Evolutionary conservation across 2,329 filamentous ascomycete species (phyloP), one percentile per base, ranked within the genome.

Genomic region (Thelonectria rubi): DNA sequence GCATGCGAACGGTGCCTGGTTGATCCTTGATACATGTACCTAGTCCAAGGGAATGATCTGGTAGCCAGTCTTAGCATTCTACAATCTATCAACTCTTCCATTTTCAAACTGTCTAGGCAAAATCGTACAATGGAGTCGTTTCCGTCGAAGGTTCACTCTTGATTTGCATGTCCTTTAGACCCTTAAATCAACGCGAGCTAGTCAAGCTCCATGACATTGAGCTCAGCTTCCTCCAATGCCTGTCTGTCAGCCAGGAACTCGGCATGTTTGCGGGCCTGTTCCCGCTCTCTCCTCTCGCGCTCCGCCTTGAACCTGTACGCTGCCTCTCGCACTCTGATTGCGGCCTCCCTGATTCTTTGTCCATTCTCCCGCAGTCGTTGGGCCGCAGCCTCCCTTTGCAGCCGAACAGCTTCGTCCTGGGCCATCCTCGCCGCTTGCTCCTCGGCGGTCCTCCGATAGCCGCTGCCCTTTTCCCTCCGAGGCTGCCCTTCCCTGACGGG

Each of bases 241-340:
- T 14, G 49, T 12, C 37, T 49, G 15, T 49, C 45, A 1, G 45
- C 54, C 6, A 40, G 18, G 34, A 42, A 42, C 24, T 40, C 34
- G 8, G 45, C 45, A 43, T 42, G 32, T n/a, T 43, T 26, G 6
- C 32, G 32, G 18, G 54, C 54, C 10, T 18, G 18, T 17, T 47
- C 45, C 7, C 45, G 45, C 45, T 26, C 45, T 47, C 45, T 26
- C 20, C 43, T 49, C 14, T 56, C 54, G 6, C 54, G 54, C 20
- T 56, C 54, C 3, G 49, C 54, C n/a, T 47, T 49, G 14, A 42
- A 49, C 34, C 43, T 20, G n/a, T 49, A 56, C 8, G 54, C 54
- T 10, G 54, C 54, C 20, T 56, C 54, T 43, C 54, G 20, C 15
- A 56, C 48, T 5, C 54, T 34, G n/a, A 49, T 56, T 7, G 54